Percentiles rank a stretch among this genome's conserved stretches.
These are phyloP conservation scores for Salix purpurea DNA, from an alignment of 345 rosid genomes.

Conservation along the genomic window DNA sequence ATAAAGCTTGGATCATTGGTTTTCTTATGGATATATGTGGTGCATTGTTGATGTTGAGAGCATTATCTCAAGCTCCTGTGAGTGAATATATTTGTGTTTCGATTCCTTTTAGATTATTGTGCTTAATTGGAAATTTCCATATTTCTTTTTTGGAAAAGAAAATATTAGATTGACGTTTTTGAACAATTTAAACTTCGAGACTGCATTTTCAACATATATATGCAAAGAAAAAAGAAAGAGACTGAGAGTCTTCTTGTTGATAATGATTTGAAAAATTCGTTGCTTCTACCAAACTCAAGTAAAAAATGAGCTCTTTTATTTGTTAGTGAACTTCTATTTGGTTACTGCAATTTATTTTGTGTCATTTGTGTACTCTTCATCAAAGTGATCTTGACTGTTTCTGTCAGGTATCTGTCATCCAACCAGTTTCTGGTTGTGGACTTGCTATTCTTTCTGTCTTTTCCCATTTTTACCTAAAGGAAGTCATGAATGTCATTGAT, in stretches of 20 bases:
- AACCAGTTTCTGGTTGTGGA: constrained; percentile 97
- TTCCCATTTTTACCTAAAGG: constrained; percentile 92
- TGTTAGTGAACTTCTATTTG: background rate
- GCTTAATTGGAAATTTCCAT: background rate
- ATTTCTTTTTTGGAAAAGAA: background rate
- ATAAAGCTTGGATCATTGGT: constrained; percentile 75
- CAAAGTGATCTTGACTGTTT: constrained; percentile 7
- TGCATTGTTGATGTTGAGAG: constrained; percentile 87
- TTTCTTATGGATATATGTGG: constrained; percentile 90
- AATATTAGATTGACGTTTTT: background rate
- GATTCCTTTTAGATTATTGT: background rate
- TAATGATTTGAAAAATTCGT: background rate
- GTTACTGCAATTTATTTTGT: constrained; percentile 4
- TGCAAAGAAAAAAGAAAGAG: background rate
- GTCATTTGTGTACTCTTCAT: background rate
- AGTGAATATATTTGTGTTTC: constrained; percentile 21
- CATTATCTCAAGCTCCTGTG: constrained; percentile 88
- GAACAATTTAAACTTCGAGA: background rate
- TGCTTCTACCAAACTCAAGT: background rate
- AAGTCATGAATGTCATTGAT: constrained; percentile 85
- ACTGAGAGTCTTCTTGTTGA: background rate
- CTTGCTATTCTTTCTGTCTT: constrained; percentile 88
- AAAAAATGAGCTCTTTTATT: background rate
- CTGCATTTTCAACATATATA: background rate
- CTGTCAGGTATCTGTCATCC: constrained; percentile 84